phyloP scores from a whole-genome alignment of 148 eudicot genomes.

The Euryodendron excelsum region DNA sequence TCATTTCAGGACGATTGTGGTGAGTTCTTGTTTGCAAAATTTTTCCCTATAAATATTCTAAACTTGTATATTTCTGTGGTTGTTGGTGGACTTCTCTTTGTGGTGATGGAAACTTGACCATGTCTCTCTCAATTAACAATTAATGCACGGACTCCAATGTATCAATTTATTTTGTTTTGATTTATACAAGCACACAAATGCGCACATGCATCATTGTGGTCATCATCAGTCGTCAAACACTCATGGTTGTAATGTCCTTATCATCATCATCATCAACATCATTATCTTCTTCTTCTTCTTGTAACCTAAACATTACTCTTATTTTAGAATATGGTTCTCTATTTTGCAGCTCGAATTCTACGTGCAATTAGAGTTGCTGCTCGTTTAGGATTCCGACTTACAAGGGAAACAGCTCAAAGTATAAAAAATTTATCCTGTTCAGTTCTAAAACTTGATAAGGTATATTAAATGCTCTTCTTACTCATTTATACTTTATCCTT shows the following conservation, averaged over 20 bases:
- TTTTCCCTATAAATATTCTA: not conserved
- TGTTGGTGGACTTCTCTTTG: not conserved
- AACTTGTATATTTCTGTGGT: not conserved
- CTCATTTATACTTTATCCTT: not conserved
- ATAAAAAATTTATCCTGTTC: conserved; percentile 48
- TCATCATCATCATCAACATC: not conserved
- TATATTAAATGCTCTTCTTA: conserved; percentile 20
- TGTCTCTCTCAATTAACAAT: not conserved
- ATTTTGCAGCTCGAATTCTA: conserved; percentile 74
- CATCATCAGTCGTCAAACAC: too few species aligned
- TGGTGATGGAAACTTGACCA: not conserved
- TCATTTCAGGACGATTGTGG: conserved; percentile 85
- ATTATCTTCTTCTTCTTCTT: not conserved
- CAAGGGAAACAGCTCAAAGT: conserved; percentile 50
- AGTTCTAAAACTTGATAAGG: conserved; percentile 72
- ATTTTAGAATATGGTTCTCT: conserved; percentile 4
- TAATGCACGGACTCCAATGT: not conserved
- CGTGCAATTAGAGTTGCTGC: conserved; percentile 90
- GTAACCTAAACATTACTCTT: not conserved
- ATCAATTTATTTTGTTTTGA: not conserved
- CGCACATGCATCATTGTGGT: not conserved
- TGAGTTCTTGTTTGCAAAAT: conserved; percentile 29
- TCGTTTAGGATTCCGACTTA: conserved; percentile 66
- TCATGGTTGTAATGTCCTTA: not conserved
- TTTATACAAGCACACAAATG: not conserved